Percentiles rank a stretch among this genome's conserved stretches.
These are phyloP conservation scores for Cyclocybe cylindracea DNA, from an alignment of 768 basidiomycete species.

Conservation along the genomic window DNA sequence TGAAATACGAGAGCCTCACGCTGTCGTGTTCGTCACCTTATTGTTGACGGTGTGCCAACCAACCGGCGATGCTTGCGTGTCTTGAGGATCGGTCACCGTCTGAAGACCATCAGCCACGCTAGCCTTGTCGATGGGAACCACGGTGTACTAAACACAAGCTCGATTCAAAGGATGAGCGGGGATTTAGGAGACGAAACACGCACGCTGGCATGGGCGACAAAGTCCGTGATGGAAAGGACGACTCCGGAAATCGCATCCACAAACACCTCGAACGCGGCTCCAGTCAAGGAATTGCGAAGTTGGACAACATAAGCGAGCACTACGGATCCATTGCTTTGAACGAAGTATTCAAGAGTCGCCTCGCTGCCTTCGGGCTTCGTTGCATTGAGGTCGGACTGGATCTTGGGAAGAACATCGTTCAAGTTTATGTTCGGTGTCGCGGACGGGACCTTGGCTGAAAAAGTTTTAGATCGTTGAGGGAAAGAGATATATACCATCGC, in stretches of 20 bases:
- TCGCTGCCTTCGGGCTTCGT: conserved; percentile 39
- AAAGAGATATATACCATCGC: too few species aligned
- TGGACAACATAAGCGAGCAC: conserved; percentile 41
- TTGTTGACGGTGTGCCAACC: conserved; percentile 45
- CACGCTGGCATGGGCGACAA: conserved; percentile 45
- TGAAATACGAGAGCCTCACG: conserved; percentile 1
- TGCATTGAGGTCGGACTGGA: conserved; percentile 37
- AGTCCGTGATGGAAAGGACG: conserved; percentile 51
- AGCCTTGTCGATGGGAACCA: conserved; percentile 48
- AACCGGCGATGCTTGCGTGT: conserved; percentile 45
- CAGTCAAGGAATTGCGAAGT: conserved; percentile 29
- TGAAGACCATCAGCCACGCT: conserved; percentile 47
- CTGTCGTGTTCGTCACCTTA: conserved; percentile 10
- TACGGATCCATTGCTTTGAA: conserved; percentile 35
- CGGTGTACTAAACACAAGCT: conserved; percentile 30
- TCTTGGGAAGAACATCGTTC: conserved; percentile 34
- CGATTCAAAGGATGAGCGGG: not conserved
- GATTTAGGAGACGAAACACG: conserved; percentile 7
- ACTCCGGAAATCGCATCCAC: conserved; percentile 61
- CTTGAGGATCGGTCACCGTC: conserved; percentile 48
- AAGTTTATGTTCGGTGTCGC: conserved; percentile 37
- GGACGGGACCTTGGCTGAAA: conserved; percentile 27
- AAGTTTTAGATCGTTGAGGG: too few species aligned
- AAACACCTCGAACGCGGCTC: conserved; percentile 58
- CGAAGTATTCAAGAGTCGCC: conserved; percentile 41